These are phyloP conservation scores for Penicillium riverlandense DNA, from an alignment of 495 filamentous ascomycete genomes.

Conservation along the genomic window DNA sequence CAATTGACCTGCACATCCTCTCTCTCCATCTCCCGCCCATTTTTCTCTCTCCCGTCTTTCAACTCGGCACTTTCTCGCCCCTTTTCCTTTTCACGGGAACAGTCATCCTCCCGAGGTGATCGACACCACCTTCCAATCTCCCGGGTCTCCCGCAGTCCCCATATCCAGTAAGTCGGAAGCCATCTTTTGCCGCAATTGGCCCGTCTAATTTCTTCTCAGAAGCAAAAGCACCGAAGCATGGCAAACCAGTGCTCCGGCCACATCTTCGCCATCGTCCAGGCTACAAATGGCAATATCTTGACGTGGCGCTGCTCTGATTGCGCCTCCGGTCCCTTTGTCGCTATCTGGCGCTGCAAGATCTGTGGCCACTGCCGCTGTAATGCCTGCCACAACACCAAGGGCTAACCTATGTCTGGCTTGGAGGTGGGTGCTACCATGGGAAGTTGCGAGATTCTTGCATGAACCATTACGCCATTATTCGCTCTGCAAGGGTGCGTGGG, in stretches of 20 bases:
- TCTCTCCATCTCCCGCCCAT: neutral
- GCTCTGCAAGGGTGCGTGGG: no score
- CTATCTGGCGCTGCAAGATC: constrained; percentile 45
- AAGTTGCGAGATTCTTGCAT: no score
- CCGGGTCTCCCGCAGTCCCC: constrained; percentile 12
- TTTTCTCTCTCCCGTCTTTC: neutral
- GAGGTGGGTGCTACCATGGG: no score
- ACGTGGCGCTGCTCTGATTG: constrained; percentile 45
- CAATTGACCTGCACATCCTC: neutral
- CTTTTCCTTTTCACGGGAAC: neutral
- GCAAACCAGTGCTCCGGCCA: constrained; percentile 43
- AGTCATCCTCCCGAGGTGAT: constrained; percentile 9
- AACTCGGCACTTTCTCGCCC: neutral
- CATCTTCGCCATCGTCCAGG: constrained; percentile 37
- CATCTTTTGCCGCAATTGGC: no score
- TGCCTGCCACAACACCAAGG: constrained; percentile 37
- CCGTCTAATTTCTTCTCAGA: no score
- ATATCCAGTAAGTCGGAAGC: constrained; percentile 9
- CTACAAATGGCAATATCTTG: constrained; percentile 42
- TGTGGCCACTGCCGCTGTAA: constrained; percentile 42
- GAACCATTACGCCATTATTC: no score
- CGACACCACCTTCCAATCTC: constrained; percentile 15
- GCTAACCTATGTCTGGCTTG: constrained; percentile 6
- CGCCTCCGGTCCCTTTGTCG: constrained; percentile 42
- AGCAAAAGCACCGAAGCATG: constrained; percentile 18